These are phyloP conservation scores for Exserohilum rostratum DNA, from an alignment of 2,329 filamentous ascomycete genomes.

Conservation along the genomic window DNA sequence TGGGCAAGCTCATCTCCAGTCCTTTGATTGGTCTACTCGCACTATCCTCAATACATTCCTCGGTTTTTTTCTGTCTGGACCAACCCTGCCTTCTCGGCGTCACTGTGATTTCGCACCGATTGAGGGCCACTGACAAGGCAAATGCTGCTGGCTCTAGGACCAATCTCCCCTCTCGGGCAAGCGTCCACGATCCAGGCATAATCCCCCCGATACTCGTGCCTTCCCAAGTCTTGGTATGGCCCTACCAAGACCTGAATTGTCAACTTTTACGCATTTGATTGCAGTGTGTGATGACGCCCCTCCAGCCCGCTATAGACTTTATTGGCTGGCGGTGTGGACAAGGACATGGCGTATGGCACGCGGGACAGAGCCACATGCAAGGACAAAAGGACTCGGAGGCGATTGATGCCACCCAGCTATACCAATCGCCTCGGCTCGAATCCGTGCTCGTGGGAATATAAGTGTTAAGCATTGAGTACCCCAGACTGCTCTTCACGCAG, in stretches of 20 bases:
- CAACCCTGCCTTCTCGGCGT: conserved; percentile 6
- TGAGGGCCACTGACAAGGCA: neutral
- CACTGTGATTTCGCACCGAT: neutral
- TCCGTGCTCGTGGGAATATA: neutral
- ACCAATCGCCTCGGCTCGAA: neutral
- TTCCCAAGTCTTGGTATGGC: conserved; percentile 3
- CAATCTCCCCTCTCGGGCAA: neutral
- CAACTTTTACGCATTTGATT: neutral
- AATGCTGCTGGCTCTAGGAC: neutral
- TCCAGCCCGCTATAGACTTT: neutral
- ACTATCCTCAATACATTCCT: neutral
- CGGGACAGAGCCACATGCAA: neutral
- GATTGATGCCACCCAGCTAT: neutral
- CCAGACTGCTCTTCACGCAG: neutral
- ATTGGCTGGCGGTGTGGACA: neutral
- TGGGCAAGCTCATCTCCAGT: neutral
- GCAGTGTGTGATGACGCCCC: neutral
- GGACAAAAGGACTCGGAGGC: neutral
- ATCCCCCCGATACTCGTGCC: neutral
- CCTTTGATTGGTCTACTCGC: conserved; percentile 3
- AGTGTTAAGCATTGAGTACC: neutral
- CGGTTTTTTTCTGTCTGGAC: neutral
- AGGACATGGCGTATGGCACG: neutral
- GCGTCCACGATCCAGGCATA: neutral
- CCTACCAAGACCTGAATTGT: neutral